A percentile compares a stretch with the other conserved stretches of the same genome.
These are phyloP conservation scores for Penicillium sp. DNA, from an alignment of 2,329 filamentous ascomycete genomes.

Conservation along the genomic window DNA sequence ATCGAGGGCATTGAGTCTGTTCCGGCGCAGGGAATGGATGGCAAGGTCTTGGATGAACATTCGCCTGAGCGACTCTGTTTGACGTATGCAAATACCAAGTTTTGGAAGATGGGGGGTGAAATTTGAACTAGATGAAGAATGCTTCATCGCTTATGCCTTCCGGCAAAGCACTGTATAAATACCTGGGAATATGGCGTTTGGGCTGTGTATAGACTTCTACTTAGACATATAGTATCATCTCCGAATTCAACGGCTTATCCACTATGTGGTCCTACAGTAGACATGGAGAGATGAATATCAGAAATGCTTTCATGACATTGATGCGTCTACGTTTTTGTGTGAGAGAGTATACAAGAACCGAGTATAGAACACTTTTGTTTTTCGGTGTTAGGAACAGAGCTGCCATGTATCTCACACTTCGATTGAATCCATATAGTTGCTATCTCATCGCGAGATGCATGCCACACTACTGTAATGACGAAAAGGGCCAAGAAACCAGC, in stretches of 20 bases:
- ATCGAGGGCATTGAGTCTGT: slow-evolving; percentile 16
- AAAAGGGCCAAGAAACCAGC: neutral
- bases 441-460: slow-evolving; percentile 12
- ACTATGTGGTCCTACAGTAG: neutral
- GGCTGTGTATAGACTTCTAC: neutral
- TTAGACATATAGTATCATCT: neutral
- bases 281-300: neutral
- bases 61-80: slow-evolving; percentile 31
- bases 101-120: slow-evolving; percentile 43
- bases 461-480: neutral
- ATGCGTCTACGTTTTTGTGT: slow-evolving; percentile 7
- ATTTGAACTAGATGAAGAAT: slow-evolving; percentile 18
- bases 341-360: slow-evolving; percentile 3
- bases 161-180: slow-evolving; percentile 4
- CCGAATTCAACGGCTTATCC: neutral
- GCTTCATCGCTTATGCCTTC: neutral
- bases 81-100: slow-evolving; percentile 44
- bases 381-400: slow-evolving; percentile 17
- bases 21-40: neutral
- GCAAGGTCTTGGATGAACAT: slow-evolving; percentile 6
- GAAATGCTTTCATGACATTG: slow-evolving; percentile 9
- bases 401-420: slow-evolving; percentile 20
- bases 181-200: neutral
- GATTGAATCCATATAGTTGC: slow-evolving; percentile 13
- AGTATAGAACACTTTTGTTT: slow-evolving; percentile 23